A percentile compares a stretch with the other conserved stretches of the same genome.
These are phyloP conservation scores for Starmerella tilneyi DNA, from an alignment of 805 yeast species.

Conservation along the genomic window DNA sequence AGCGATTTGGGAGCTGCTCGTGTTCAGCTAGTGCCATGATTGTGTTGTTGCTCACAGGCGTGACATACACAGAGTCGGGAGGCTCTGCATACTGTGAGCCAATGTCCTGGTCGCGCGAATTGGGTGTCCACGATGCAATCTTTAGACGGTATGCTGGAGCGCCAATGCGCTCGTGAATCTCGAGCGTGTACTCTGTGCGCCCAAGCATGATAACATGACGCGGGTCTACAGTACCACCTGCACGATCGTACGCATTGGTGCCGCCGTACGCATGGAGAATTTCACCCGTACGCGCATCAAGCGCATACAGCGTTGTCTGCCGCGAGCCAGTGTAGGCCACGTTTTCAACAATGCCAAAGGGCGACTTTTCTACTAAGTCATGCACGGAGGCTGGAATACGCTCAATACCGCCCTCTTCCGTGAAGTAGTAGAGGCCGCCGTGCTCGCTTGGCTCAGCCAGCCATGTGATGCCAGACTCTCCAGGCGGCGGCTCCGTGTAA, in stretches of 20 bases:
- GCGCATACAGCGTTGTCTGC: conserved; percentile 60
- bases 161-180: conserved; percentile 58
- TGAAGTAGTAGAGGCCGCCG: conserved; percentile 74
- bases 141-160: conserved; percentile 61
- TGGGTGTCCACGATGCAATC: conserved; percentile 85
- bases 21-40: conserved; percentile 56
- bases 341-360: conserved; percentile 65
- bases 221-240: conserved; percentile 4
- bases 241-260: conserved; percentile 21
- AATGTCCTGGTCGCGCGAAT: conserved; percentile 59
- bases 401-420: conserved; percentile 62
- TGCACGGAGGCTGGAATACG: conserved; percentile 71
- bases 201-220: conserved; percentile 27
- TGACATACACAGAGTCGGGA: conserved; percentile 62
- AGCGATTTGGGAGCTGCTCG: conserved; percentile 51
- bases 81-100: conserved; percentile 37
- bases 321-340: conserved; percentile 83
- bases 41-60: conserved; percentile 75
- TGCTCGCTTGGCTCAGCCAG: conserved; percentile 84
- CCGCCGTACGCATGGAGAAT: conserved; percentile 61
- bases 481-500: conserved; percentile 27
- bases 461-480: conserved; percentile 38
- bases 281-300: conserved; percentile 66
- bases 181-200: conserved; percentile 33
- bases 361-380: conserved; percentile 70